Evolutionary conservation across 148 eudicot species (phyloP), one percentile per base, ranked within the genome.

Genomic region (Polygonum maritimum): DNA sequence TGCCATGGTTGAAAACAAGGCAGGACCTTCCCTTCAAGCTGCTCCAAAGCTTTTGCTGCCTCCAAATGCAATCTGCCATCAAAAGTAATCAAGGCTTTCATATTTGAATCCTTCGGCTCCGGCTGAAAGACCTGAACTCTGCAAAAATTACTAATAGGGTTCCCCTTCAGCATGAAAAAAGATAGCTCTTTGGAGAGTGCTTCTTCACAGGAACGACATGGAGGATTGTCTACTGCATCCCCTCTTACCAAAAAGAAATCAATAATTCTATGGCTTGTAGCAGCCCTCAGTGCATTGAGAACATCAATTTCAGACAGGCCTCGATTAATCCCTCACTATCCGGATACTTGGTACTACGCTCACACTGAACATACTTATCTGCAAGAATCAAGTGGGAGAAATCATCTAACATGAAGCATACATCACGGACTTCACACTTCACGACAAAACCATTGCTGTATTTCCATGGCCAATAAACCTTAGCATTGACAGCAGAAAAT

Each of bases 31-130:
- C 99, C 97, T 79, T 92, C 89, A 78, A 95, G 86, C 48, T 89
- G 88, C 83, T 91, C 96, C 83, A 95, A 84, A 41, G 99, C 99
- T 81, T 84, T 89, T 38, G 99, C 99, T 26, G 96, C 97, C 86
- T 95, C 99, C 85, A 95, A 81, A 87, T 92, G 96, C n/a, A 92
- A 77, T 80, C 86, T 88, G 55, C 96, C 96, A 73, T 95, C 92
- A 80, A 95, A 95, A 16, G 81, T 86, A 54, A 95, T 85, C 77
- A 74, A 21, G 51, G 99, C 97, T 85, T 57, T 88, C 87, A 85
- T 88, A 81, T 74, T 86, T 58, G 44, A 18, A 78, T 90, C 90
- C 77, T 79, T 86, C 1, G 88, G 92, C 44, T 88, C 82, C 22
- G 96, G 94, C 0, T 76, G 81, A 35, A 80, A 85, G 62, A 95